Evolutionary conservation across 2,329 filamentous ascomycete species (phyloP), one percentile per base, ranked within the genome.

Genomic region (Dactylellina haptotyla): DNA sequence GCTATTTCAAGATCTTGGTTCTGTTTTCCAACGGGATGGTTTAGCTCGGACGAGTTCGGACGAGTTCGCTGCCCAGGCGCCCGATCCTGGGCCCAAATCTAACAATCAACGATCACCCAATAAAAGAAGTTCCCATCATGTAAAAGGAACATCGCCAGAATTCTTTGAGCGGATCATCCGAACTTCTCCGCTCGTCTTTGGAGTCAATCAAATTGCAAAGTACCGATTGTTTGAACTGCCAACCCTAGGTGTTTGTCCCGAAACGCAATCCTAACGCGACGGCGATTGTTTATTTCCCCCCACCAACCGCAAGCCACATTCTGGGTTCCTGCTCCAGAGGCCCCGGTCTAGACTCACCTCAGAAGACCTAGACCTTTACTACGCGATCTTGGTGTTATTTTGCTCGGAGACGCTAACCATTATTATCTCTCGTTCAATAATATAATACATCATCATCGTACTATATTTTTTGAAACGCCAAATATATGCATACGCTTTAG

Each of bases 261-360:
- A 69, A 56, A 46, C 65, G 48, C 57, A 62, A 70, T 70, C 20
- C 23, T 56, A 70, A 51, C 53, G 45, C 41, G 37, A 46, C 25
- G n/a, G 43, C 54, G 32, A 34, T 34, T 30, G 16, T 39, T 57
- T 37, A 9, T 56, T 18, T 28, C n/a, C 46, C 20, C 32, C n/a
- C n/a, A 59, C 58, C 45, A 64, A 32, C 48, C 34, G 59, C 59
- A 64, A 72, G 67, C 67, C 67, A 72, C 67, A 64, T 64, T 65
- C 39, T 58, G 59, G 58, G 59, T 63, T 62, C 57, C 65, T 70
- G 57, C 54, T 70, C 46, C 28, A 25, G 45, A 26, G 32, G 46
- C 23, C 51, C 23, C 18, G 56, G 58, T 64, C 67, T 57, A 70
- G 65, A 70, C 57, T 62, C 57, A 53, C n/a, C 30, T 23, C 26